Evolutionary conservation across 805 yeast genomes (phyloP).

Genomic region (Sungouiella blattae): DNA sequence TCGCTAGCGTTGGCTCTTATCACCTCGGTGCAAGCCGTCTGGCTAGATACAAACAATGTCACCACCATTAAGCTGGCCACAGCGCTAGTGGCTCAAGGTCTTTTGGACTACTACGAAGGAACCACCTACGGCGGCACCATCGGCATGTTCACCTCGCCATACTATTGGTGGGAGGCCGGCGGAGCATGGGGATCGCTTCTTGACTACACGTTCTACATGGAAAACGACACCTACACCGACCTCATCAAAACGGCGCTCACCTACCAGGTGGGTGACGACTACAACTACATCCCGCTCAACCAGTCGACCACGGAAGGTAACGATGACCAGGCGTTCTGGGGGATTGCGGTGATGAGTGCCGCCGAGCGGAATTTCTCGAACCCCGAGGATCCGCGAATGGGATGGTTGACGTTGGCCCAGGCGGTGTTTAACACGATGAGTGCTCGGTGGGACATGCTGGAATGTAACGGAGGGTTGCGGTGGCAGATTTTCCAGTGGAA

Average conservation of each 20-base stretch:
- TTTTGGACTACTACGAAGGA: conserved; percentile 81
- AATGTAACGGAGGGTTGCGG: conserved; percentile 81
- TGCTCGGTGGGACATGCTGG: conserved; percentile 71
- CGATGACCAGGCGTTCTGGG: conserved; percentile 98
- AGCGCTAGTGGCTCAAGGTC: conserved; percentile 60
- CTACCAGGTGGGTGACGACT: conserved; percentile 61
- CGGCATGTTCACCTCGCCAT: conserved; percentile 86
- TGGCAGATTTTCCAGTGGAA: conserved; percentile 51
- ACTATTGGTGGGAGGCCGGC: conserved; percentile 99
- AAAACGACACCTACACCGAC: conserved; percentile 63
- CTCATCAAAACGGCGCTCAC: conserved; percentile 58
- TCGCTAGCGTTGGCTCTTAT: conserved; percentile 4
- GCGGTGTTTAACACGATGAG: conserved; percentile 92
- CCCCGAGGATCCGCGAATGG: conserved; percentile 52
- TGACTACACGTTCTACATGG: conserved; percentile 70
- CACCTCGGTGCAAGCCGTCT: conserved; percentile 16
- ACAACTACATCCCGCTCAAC: conserved; percentile 81
- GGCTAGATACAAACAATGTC: conserved; percentile 36
- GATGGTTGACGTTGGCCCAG: conserved; percentile 82
- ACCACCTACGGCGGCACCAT: conserved; percentile 64
- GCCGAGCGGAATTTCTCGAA: conserved; percentile 83
- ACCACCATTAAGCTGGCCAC: conserved; percentile 55
- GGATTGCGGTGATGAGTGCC: conserved; percentile 86
- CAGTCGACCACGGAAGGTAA: conserved; percentile 94
- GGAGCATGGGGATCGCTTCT: conserved; percentile 88